Evolutionary conservation across 2,329 filamentous ascomycete species (phyloP), one percentile per base, ranked within the genome.

Genomic region (Alternaria angustiovoidea): DNA sequence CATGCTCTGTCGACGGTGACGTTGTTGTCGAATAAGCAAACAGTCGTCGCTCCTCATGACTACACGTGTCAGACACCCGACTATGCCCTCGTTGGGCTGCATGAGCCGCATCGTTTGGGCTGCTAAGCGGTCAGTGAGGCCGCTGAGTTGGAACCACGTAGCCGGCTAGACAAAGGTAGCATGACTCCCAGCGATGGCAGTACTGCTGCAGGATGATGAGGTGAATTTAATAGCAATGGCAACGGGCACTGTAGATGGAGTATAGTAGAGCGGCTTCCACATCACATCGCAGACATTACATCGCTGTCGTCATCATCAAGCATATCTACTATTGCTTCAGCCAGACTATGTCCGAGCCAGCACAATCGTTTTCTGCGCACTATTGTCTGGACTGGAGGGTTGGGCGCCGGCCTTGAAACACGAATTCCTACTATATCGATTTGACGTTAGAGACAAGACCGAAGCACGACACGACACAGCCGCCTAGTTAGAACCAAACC

Each of bases 331-430:
- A 20, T 57, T 59, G 61, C 39, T 39, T 30, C 52, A 59, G 61
- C 64, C 63, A 72, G 71, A 69, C 67, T 70, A 78, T 78, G 75
- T 76, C 68, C 68, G 67, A 68, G 61, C 67, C 70, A 69, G 64
- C 67, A 58, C 61, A 64, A 56, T 51, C 32, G 49, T 69, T 62
- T 44, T 65, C 61, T 66, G 63, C 67, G 57, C 70, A 73, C 65
- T 69, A 65, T 65, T 72, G 69, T 65, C 67, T 75, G 69, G 75
- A 76, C 68, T 69, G 74, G 67, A 73, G 74, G 73, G 66, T 70
- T 54, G 69, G 75, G 67, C 75, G 74, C 65, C 72, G 68, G 51
- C 63, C 67, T 54, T 69, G 67, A 70, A 24, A 20, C 30, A 36
- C n/a, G 9, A 14, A 8, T 22, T 41, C 28, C 12, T 14, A 26